Evolutionary conservation across 2,329 filamentous ascomycete species (phyloP), one percentile per base, ranked within the genome.

Genomic region (Colletotrichum tropicale): DNA sequence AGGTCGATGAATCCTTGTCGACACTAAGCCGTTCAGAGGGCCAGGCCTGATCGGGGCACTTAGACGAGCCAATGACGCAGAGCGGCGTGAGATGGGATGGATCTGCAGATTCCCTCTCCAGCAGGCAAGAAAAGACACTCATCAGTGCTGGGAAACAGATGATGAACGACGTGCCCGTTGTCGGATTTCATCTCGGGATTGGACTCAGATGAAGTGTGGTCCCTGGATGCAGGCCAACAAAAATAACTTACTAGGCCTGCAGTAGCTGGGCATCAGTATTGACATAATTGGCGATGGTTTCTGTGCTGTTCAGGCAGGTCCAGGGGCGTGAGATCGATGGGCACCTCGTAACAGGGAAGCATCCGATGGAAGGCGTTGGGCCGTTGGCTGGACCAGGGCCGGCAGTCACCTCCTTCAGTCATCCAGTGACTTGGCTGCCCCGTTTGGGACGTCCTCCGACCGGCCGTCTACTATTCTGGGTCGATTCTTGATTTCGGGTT

Each of bases 51-150:
- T 68, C 8, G 32, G 34, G 73, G 8, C 3, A 28, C 1, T 75
- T 72, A 72, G 43, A 38, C 72, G 69, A 75, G n/a, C 73, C 73
- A 75, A 68, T 72, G 69, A 72, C 61, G 58, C 34, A 60, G 55
- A 32, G 30, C 21, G n/a, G 18, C 66, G 66, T 58, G 12, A n/a
- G 38, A 28, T n/a, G 36, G 24, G 15, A 18, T 61, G 36, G 65
- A 64, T 38, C 48, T 38, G 43, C 38, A 62, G 48, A 18, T 30
- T 43, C 21, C 38, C 15, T 16, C 32, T 64, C 21, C 30, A 64
- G 32, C 60, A 36, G 28, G 52, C 38, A 52, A 32, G 38, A 21
- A 32, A 15, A 43, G 66, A 68, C 52, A 60, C 38, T 36, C 32
- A 18, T n/a, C 28, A 26, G 26, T 48, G 16, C 21, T n/a, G 26